Percentiles rank a stretch among this genome's conserved stretches.
Conservation (phyloP, 768 basidiomycete species). For the Cystofilobasidium bisporidii region DNA sequence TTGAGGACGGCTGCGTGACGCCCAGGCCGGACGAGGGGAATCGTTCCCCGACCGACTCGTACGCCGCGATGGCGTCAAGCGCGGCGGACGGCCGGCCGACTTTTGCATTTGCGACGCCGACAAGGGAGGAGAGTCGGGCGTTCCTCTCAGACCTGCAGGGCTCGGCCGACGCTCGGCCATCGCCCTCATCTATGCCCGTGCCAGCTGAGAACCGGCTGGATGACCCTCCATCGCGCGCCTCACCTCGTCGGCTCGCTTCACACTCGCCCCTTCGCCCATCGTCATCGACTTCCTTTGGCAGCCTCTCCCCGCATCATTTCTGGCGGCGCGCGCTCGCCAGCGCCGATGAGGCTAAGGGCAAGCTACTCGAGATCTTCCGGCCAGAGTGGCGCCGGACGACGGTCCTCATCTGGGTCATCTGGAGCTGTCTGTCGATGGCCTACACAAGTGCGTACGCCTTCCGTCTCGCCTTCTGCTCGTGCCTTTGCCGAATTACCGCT, state of each 20-base stretch:
- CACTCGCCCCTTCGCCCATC: background rate
- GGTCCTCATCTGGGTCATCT: conserved; percentile 64
- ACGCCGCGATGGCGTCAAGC: too few relatives aligned
- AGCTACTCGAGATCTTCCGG: conserved; percentile 56
- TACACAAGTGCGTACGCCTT: conserved; percentile 39
- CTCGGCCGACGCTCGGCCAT: too few relatives aligned
- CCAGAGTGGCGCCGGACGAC: conserved; percentile 71
- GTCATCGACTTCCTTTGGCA: background rate
- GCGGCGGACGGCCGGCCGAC: background rate
- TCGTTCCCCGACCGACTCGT: too few relatives aligned
- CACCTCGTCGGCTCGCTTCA: background rate
- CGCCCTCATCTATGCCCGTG: too few relatives aligned
- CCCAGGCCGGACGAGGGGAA: too few relatives aligned
- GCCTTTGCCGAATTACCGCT: background rate
- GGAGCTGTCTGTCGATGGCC: conserved; percentile 69
- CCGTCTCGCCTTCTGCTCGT: background rate
- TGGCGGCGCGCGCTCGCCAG: too few relatives aligned
- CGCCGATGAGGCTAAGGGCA: conserved; percentile 33
- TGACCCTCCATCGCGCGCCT: too few relatives aligned
- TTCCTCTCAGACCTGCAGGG: background rate
- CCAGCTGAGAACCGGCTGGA: too few relatives aligned
- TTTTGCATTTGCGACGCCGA: background rate
- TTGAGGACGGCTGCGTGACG: background rate
- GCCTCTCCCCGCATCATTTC: background rate
- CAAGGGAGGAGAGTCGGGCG: background rate